Base-by-base conservation (phyloP, 805 yeast genomes). In the Pichia paraexigua region DNA sequence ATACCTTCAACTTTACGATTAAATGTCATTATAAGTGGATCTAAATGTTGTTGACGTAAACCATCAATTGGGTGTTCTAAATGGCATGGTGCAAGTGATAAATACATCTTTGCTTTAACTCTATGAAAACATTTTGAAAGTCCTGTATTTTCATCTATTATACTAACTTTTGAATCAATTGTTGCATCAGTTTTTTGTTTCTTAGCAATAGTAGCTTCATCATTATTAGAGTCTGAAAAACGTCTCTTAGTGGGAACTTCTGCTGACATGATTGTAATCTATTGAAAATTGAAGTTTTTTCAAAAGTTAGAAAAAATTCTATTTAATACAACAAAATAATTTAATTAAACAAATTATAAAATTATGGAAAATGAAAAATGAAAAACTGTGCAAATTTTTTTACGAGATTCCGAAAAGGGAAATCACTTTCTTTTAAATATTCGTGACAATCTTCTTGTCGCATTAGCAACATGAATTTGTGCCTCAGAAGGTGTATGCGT, bases 11-110 rank as follows among this genome's bases (percentile, higher is more conserved):
- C 85, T 25, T 81, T 76, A 15, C 79, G 68, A 58, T 78, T 85
- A 65, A 85, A 88, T 42, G 86, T 81, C 96, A 94, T 88, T 30
- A 94, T 72, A 68, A 94, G 72, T 4, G 94, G 90, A 63, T 94
- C 96, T 56, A 94, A 71, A 70, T 94, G 98, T 70, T 92, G 97
- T 28, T 82, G 76, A 66, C 81, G 80, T 56, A 94, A 76, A 42
- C 98, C 99, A 53, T 79, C 80, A 17, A 84, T 63, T 8, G 97
- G 96, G 47, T 76, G 72, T 42, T 74, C 71, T 40, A 82, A 63
- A 68, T 83, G 87, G 49, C 80, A 73, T 49, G 99, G 99, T 6
- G 99, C 97, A 49, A 94, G 66, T 10, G 96, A 89, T 7, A 90
- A 82, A 63, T 91, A 89, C 65, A 94, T 65, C 17, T 80, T 71